Evolutionary conservation across 176 grass and related monocot genomes (phyloP).

Genomic region (Carex myosuroides): DNA sequence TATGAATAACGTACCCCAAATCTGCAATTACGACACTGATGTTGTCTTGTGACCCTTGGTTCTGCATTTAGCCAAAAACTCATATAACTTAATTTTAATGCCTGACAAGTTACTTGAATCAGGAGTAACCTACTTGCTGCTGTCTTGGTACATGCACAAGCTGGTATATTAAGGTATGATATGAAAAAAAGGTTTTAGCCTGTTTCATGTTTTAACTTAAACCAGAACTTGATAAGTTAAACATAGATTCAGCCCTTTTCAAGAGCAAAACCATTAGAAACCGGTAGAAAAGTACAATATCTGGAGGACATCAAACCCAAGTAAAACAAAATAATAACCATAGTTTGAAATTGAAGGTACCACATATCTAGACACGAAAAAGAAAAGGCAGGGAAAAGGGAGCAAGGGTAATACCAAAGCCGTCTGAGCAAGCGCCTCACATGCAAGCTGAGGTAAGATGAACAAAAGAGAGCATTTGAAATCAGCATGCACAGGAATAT

Average conservation of each 20-base stretch:
- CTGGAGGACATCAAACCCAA: background rate
- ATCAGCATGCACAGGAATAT: background rate
- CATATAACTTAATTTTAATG: background rate
- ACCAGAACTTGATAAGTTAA: background rate
- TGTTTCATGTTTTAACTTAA: background rate
- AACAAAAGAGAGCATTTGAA: slow-evolving; percentile 10
- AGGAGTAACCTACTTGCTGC: background rate
- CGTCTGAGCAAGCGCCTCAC: slow-evolving; percentile 60
- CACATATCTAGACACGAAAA: background rate
- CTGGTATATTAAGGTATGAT: background rate
- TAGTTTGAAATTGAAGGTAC: background rate
- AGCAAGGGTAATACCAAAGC: slow-evolving; percentile 55
- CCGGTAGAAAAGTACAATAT: background rate
- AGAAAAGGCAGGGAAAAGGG: background rate
- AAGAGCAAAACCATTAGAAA: background rate
- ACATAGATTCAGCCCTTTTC: background rate
- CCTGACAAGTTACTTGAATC: background rate
- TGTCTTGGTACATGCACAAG: background rate
- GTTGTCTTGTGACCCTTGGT: slow-evolving; percentile 72
- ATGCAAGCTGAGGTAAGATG: slow-evolving; percentile 51
- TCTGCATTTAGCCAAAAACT: slow-evolving; percentile 41
- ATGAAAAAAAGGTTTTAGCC: background rate
- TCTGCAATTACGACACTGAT: slow-evolving; percentile 92
- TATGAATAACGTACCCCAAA: slow-evolving; percentile 54
- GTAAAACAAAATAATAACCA: background rate